phyloP scores from a whole-genome alignment of 768 basidiomycete species.

The Macrolepiota dolichaula region DNA sequence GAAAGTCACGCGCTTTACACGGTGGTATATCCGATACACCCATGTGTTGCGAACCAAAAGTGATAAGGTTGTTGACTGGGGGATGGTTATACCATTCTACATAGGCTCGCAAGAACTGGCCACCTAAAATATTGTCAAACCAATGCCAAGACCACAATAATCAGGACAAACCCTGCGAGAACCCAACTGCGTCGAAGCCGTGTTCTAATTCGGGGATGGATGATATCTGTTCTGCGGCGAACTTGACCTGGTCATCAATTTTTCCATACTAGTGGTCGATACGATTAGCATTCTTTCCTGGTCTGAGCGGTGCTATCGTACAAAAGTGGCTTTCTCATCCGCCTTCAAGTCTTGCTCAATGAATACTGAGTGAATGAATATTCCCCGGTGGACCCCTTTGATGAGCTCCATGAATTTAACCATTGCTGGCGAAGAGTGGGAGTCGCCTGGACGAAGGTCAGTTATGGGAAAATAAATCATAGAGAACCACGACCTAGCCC shows the following conservation, averaged over 20 bases:
- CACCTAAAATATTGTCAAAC: conserved; percentile 39
- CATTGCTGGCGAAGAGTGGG: conserved; percentile 72
- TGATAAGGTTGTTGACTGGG: conserved; percentile 76
- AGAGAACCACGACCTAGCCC: conserved; percentile 45
- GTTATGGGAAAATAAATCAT: not conserved
- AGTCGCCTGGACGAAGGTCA: conserved; percentile 62
- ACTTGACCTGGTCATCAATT: conserved; percentile 63
- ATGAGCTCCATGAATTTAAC: conserved; percentile 57
- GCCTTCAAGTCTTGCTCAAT: conserved; percentile 57
- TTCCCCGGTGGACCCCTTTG: conserved; percentile 63
- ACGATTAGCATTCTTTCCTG: not conserved
- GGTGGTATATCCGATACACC: conserved; percentile 73
- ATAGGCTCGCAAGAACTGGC: conserved; percentile 86
- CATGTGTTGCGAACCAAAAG: conserved; percentile 88
- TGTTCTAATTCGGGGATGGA: conserved; percentile 57
- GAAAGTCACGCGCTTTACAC: conserved; percentile 61
- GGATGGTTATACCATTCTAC: conserved; percentile 73
- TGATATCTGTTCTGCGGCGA: conserved; percentile 63
- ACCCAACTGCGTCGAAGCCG: conserved; percentile 86
- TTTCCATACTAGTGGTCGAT: conserved; percentile 64
- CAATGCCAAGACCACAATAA: not conserved
- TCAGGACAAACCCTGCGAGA: conserved; percentile 66
- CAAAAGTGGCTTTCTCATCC: conserved; percentile 70
- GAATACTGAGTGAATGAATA: conserved; percentile 75
- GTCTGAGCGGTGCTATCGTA: conserved; percentile 35